Percentiles rank a stretch among this genome's conserved stretches.
These are phyloP conservation scores for Incumbomyces lentus DNA, from an alignment of 2,329 filamentous ascomycete genomes.

Conservation along the genomic window DNA sequence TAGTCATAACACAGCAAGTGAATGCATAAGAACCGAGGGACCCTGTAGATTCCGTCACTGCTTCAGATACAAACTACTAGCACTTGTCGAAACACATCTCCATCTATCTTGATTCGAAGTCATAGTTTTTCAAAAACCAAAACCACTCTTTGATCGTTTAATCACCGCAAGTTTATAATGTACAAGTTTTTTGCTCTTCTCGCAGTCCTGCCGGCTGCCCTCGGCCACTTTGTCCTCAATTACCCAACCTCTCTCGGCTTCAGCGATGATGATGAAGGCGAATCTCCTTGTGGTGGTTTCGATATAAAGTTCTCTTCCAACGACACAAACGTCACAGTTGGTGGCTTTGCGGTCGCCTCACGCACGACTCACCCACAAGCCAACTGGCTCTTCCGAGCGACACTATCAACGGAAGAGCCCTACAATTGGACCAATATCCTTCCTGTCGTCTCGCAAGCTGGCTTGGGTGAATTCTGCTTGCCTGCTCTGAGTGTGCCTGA, in stretches of 20 bases:
- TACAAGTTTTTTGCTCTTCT: conserved; percentile 1
- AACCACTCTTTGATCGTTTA: neutral
- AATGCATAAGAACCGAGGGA: neutral
- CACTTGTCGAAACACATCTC: too few relatives aligned
- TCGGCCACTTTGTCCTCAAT: conserved; percentile 47
- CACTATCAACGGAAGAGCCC: conserved; percentile 44
- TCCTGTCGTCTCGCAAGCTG: conserved; percentile 48
- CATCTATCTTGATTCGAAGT: neutral
- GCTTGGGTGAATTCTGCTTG: conserved; percentile 57
- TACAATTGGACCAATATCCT: conserved; percentile 59
- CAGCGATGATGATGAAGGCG: conserved; percentile 36
- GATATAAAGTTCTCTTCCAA: conserved; percentile 25
- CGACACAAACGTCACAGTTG: conserved; percentile 41
- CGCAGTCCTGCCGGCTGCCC: conserved; percentile 12
- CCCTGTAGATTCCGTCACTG: neutral
- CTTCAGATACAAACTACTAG: too few relatives aligned
- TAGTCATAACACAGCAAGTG: too few relatives aligned
- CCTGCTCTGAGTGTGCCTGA: conserved; percentile 36
- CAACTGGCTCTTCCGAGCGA: conserved; percentile 30
- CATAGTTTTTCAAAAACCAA: neutral
- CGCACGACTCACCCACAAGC: conserved; percentile 15
- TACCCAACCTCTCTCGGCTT: conserved; percentile 44
- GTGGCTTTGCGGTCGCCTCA: conserved; percentile 41
- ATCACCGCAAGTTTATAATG: neutral
- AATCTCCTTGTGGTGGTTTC: conserved; percentile 43